Percentiles rank a stretch among this genome's conserved stretches.
These are phyloP conservation scores for Cladorrhinum sp. DNA, from an alignment of 2,329 filamentous ascomycete species.

Conservation along the genomic window DNA sequence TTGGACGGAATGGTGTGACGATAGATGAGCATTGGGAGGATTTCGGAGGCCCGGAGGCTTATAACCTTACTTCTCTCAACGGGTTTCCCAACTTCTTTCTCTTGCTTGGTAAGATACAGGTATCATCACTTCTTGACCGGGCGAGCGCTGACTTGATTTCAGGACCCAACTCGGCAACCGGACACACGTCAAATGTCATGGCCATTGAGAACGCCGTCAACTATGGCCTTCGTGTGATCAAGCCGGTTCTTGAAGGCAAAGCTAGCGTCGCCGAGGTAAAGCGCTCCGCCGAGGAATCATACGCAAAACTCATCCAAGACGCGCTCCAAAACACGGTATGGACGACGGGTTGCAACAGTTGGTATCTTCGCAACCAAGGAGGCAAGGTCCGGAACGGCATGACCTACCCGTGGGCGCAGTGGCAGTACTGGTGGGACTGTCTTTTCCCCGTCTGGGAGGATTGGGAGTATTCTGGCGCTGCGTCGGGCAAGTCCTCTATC, in stretches of 20 bases:
- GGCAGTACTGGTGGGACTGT: slow-evolving; percentile 36
- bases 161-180: slow-evolving; percentile 61
- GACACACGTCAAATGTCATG: slow-evolving; percentile 49
- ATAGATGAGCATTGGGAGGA: slow-evolving; percentile 55
- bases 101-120: slow-evolving; percentile 48
- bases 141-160: not conserved
- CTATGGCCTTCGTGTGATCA: slow-evolving; percentile 57
- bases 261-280: slow-evolving; percentile 34
- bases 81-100: slow-evolving; percentile 66
- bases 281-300: slow-evolving; percentile 34
- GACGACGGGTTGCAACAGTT: slow-evolving; percentile 35
- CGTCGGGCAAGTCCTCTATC: slow-evolving; percentile 3
- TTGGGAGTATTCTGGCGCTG: slow-evolving; percentile 31
- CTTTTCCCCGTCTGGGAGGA: slow-evolving; percentile 36
- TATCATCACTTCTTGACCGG: too few relatives aligned
- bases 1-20: slow-evolving; percentile 48
- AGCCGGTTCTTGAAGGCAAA: slow-evolving; percentile 39
- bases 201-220: slow-evolving; percentile 59
- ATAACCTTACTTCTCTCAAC: slow-evolving; percentile 55
- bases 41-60: slow-evolving; percentile 59
- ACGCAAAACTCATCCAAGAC: slow-evolving; percentile 33
- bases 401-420: slow-evolving; percentile 37
- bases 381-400: slow-evolving; percentile 33
- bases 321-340: slow-evolving; percentile 36
- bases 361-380: slow-evolving; percentile 33